Base-by-base conservation (phyloP, 768 basidiomycete species). In the Megacollybia marginata region DNA sequence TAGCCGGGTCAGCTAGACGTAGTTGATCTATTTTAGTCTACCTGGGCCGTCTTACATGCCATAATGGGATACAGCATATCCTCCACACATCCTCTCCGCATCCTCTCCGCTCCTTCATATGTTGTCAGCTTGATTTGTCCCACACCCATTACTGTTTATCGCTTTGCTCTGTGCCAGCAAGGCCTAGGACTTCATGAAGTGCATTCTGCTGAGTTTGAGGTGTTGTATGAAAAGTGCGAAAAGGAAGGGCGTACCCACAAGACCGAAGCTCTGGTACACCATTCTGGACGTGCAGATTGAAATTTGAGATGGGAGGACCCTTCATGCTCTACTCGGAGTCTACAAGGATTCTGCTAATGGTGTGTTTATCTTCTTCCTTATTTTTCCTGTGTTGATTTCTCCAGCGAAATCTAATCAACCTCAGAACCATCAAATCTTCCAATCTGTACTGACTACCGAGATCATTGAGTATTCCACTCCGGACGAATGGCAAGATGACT, bases 91-190 rank as follows among this genome's bases (percentile, higher is more conserved):
- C 33, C 98, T 98, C 90, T 92, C 59, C 59, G 88, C 57, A 1
- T 18, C 35, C 16, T 47, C 33, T 9, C 32, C 33, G 28, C 15
- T 34, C 48, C 1, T 20, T 33, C 23, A 45, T 28, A 35, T 9
- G 49, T 9, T 34, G 42, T 20, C 9, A 20, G 3, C 42, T 3
- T 33, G 7, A 23, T 28, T n/a, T 42, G n/a, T n/a, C n/a, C n/a
- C n/a, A n/a, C n/a, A n/a, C n/a, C n/a, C n/a, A n/a, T n/a, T n/a
- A n/a, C n/a, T 31, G 9, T 44, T 5, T 51, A 92, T 89, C 75
- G 98, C 94, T 0, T 73, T 99, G 51, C 97, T 99, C 78, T 98
- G 95, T 66, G 95, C 95, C 0, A 92, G 79, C 53, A 94, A 98
- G 51, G 89, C 92, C 15, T n/a, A n/a, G n/a, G n/a, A n/a, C n/a